Evolutionary conservation across 768 basidiomycete genomes (phyloP).

Genomic region (Pulveroboletus sp.): DNA sequence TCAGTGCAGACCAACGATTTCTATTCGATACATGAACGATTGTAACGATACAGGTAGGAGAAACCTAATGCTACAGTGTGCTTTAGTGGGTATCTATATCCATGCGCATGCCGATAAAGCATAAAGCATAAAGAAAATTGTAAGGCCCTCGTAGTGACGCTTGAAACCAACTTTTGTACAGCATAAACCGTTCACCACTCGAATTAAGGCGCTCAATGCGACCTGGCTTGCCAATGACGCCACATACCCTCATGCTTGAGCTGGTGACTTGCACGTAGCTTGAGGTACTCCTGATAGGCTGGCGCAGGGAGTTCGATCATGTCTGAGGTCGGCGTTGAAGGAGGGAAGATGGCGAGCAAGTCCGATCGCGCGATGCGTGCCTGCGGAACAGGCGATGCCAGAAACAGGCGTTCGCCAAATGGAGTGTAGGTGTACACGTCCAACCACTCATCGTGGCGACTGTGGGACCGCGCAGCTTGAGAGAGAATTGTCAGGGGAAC

Average conservation of each 20-base stretch:
- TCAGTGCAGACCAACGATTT: not conserved
- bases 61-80: slow-evolving; percentile 22
- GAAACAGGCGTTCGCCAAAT: slow-evolving; percentile 63
- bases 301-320: slow-evolving; percentile 62
- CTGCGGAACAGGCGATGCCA: slow-evolving; percentile 52
- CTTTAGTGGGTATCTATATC: slow-evolving; percentile 7
- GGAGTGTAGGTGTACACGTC: slow-evolving; percentile 64
- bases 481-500: slow-evolving; percentile 1
- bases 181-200: not conserved
- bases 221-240: slow-evolving; percentile 41
- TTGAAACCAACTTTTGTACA: not conserved
- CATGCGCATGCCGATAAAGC: not conserved
- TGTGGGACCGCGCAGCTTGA: slow-evolving; percentile 54
- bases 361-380: slow-evolving; percentile 60
- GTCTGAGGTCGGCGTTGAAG: slow-evolving; percentile 36
- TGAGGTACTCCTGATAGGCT: slow-evolving; percentile 55
- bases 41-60: slow-evolving; percentile 16
- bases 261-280: slow-evolving; percentile 48
- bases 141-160: not conserved
- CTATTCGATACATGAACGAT: slow-evolving; percentile 16
- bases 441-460: slow-evolving; percentile 50
- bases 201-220: slow-evolving; percentile 8
- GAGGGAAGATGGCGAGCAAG: slow-evolving; percentile 51
- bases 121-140: not conserved
- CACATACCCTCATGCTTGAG: slow-evolving; percentile 57